Evolutionary conservation across 257 asterid genomes (phyloP).

Genomic region (Nemophila menziesii): DNA sequence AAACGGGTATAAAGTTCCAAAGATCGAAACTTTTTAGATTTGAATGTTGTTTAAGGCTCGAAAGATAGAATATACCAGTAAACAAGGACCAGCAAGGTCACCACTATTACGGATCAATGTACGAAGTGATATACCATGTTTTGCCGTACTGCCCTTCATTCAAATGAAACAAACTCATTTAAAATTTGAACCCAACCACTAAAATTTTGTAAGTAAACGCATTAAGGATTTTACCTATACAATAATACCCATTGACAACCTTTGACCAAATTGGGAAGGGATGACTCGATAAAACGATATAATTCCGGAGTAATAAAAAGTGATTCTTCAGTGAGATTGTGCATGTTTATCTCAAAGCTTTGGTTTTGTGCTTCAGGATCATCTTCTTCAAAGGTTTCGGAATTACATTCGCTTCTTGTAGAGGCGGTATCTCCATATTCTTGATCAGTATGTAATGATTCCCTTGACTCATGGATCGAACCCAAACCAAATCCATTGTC

Average conservation of each 20-base stretch:
- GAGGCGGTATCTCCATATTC: conserved; percentile 42
- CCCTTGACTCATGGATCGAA: conserved; percentile 11
- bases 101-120: conserved; percentile 65
- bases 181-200: conserved; percentile 7
- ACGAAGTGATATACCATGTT: conserved; percentile 88
- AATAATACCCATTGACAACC: conserved; percentile 80
- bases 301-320: conserved; percentile 52
- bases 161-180: conserved; percentile 23
- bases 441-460: conserved; percentile 8
- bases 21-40: background rate
- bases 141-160: conserved; percentile 95
- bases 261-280: conserved; percentile 86
- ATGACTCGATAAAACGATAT: conserved; percentile 62
- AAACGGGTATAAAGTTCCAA: background rate
- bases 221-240: conserved; percentile 57
- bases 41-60: background rate
- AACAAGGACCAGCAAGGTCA: conserved; percentile 63
- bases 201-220: background rate
- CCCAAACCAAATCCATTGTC: conserved; percentile 11
- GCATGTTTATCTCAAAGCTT: conserved; percentile 34
- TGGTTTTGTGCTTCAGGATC: conserved; percentile 32
- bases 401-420: conserved; percentile 43
- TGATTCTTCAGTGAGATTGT: conserved; percentile 56
- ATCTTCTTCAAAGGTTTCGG: conserved; percentile 65
- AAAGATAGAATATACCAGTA: conserved; percentile 43